Evolutionary conservation across 768 basidiomycete genomes (phyloP), one percentile per base, ranked within the genome.

Genomic region (Tephrocybe sp.): DNA sequence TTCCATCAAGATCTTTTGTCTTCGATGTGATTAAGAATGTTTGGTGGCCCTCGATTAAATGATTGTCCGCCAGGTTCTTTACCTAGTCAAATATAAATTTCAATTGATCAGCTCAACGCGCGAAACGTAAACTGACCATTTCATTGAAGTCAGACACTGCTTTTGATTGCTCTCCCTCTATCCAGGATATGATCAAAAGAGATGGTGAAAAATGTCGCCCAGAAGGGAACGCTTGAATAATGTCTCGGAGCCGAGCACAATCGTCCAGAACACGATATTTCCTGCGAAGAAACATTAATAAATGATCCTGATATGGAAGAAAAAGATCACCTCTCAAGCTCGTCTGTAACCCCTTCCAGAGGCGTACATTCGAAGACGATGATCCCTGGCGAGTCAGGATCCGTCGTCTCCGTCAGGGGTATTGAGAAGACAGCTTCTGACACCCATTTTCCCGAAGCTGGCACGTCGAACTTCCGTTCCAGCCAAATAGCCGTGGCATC

Each of bases 401-500:
- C 56, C 22, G 53, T 51, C 12, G 55, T 44, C 11, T 63, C 58
- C 6, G 66, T 58, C 12, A 80, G 57, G 0, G 85, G 83, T 40
- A 89, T 83, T 13, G 82, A 76, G 61, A 87, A 87, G 4, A 85
- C 67, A 5, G 63, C 63, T 51, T 84, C 85, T 13, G 75, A 73
- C 5, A 68, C 66, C 87, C 87, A 89, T 31, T 67, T 52, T 2
- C 87, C 87, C 2, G 84, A 84, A 5, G 69, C 63, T 0, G 85
- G 84, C 11, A 89, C 74, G 54, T 84, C 75, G 52, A 91, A 89
- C 64, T 92, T 92, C 55, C 75, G 74, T 59, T 89, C 83, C 34
- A 90, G 58, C 89, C 89, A 91, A 31, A 89, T 88, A 3, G 87
- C 87, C 7, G 88, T 90, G 16, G 79, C 80, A 57, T 89, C 87